Base-by-base conservation (phyloP, 306 rosid species). In the Sicyos edulis region DNA sequence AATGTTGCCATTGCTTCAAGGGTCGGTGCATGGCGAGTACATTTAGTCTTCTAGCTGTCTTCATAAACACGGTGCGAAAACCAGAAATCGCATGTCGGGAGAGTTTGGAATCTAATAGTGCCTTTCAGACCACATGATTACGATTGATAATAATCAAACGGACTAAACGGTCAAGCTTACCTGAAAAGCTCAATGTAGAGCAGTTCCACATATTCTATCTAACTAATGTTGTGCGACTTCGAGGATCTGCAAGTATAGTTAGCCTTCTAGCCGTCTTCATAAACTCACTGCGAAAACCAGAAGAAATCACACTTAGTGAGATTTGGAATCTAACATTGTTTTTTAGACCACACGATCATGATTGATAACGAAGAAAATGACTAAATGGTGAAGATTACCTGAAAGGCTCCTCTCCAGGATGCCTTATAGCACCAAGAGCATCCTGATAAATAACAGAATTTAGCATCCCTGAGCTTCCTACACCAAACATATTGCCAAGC, bases 261-360 rank as follows among this genome's bases (percentile, higher is more conserved):
- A 80, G 87, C 81, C 86, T 79, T 73, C 80, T 78, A 12, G 83
- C 92, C 51, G 87, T 82, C 95, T 80, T 87, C 85, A 83, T 80
- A 81, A 86, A 86, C 75, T 79, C 82, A 51, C 88, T 81, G 90
- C 74, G 73, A 80, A 65, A 75, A 62, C 69, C 68, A 76, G 61
- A 65, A 58, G 73, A 44, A 17, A 83, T 15, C 14, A 10, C 16
- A 12, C 6, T 60, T 56, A 20, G 29, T 42, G 13, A 65, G 21
- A 60, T 44, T 65, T 0, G 7, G 14, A 65, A 40, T 65, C 32
- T 44, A 42, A 20, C 40, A 47, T 57, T 5, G 2, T 40, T 20
- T 49, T 68, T 68, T 67, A 67, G 19, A 67, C 20, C 32, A 65
- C 53, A 2, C 40, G 52, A 19, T 63, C 51, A 66, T 7, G 54